These are phyloP conservation scores for Gloeostereum incarnatum DNA, from an alignment of 768 basidiomycete genomes.

Conservation along the genomic window DNA sequence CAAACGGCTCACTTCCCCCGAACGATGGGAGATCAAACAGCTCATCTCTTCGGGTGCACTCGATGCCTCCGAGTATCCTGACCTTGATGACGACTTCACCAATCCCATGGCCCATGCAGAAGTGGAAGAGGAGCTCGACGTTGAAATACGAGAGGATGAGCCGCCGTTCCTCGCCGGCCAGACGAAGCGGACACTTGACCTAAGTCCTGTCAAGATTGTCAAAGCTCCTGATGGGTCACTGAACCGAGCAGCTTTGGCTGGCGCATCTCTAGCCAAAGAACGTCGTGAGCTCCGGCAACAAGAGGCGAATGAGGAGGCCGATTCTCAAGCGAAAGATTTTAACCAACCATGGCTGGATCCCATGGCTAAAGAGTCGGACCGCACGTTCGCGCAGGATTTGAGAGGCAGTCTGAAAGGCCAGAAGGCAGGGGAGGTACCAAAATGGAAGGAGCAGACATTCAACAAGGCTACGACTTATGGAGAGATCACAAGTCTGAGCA, in stretches of 20 bases:
- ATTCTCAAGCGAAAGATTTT: slow-evolving; percentile 91
- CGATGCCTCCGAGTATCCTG: slow-evolving; percentile 88
- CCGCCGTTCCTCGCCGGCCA: slow-evolving; percentile 94
- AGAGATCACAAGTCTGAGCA: slow-evolving; percentile 81
- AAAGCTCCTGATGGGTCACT: slow-evolving; percentile 98
- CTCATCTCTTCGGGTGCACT: slow-evolving; percentile 93
- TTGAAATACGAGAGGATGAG: slow-evolving; percentile 95
- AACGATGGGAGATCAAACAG: slow-evolving; percentile 99
- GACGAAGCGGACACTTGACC: slow-evolving; percentile 89
- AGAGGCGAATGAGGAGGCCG: slow-evolving; percentile 89
- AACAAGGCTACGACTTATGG: slow-evolving; percentile 97
- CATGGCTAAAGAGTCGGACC: slow-evolving; percentile 84
- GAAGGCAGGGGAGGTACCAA: slow-evolving; percentile 72
- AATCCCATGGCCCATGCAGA: slow-evolving; percentile 75
- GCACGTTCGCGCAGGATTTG: slow-evolving; percentile 89
- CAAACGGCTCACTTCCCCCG: slow-evolving; percentile 88
- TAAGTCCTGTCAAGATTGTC: slow-evolving; percentile 96
- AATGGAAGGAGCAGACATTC: slow-evolving; percentile 88
- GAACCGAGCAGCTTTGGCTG: slow-evolving; percentile 91
- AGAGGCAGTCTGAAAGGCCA: slow-evolving; percentile 76
- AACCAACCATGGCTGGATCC: slow-evolving; percentile 97
- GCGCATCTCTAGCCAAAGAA: slow-evolving; percentile 91
- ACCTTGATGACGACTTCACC: slow-evolving; percentile 78
- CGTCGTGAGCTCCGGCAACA: slow-evolving; percentile 90
- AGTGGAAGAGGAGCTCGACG: slow-evolving; percentile 94